Evolutionary conservation across 495 filamentous ascomycete genomes (phyloP).

Genomic region (Pseudevernia furfuracea): DNA sequence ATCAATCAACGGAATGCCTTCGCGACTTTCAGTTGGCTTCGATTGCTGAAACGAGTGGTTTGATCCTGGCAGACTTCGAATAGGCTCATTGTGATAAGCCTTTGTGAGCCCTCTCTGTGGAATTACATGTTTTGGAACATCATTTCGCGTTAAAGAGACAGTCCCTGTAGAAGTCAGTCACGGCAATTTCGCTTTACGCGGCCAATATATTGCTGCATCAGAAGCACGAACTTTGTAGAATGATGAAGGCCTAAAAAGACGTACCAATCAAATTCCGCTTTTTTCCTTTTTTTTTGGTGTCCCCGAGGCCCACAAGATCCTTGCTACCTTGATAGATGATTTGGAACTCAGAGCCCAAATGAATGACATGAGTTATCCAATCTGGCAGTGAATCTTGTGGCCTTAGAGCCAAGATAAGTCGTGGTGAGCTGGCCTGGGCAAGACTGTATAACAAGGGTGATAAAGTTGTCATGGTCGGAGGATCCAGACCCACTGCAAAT

Average conservation of each 20-base stretch:
- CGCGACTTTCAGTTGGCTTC: constrained; percentile 11
- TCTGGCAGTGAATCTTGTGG: constrained; percentile 79
- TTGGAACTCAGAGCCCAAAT: constrained; percentile 53
- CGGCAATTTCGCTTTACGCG: neutral
- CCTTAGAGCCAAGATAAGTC: constrained; percentile 67
- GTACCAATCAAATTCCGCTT: neutral
- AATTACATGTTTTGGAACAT: neutral
- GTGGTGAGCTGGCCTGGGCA: constrained; percentile 54
- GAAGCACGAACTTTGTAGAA: neutral
- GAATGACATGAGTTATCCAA: constrained; percentile 79
- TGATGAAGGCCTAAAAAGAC: neutral
- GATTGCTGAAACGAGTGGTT: neutral
- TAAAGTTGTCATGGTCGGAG: constrained; percentile 60
- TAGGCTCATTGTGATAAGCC: neutral
- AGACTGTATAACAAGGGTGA: constrained; percentile 60
- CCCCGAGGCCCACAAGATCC: constrained; percentile 38
- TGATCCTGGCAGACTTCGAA: neutral
- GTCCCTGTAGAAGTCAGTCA: neutral
- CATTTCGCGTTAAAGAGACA: neutral
- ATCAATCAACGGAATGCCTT: constrained; percentile 16
- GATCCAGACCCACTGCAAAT: constrained; percentile 73
- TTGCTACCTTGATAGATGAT: constrained; percentile 52
- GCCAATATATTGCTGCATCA: neutral
- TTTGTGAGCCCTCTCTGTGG: constrained; percentile 2
- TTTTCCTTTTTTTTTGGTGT: neutral